Percentiles rank a stretch among this genome's conserved stretches.
Evolutionary conservation across 23 red algal genomes (phyloP).

Genomic region (Pyropia haitanensis): DNA sequence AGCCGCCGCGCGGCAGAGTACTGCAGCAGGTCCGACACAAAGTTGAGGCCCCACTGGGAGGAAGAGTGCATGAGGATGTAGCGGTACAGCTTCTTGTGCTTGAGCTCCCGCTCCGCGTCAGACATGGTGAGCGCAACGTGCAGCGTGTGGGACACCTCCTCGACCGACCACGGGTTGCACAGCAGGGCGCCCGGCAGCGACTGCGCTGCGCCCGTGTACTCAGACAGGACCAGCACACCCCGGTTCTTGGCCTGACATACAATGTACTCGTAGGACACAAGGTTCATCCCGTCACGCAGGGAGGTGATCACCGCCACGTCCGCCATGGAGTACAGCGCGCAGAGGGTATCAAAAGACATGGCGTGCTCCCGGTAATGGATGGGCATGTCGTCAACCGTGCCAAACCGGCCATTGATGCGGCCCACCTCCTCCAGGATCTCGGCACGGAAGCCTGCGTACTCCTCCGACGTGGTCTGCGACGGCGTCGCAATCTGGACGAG

Average conservation of each 20-base stretch:
- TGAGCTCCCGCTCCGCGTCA: conserved; percentile 64
- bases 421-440: conserved; percentile 80
- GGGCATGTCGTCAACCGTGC: conserved; percentile 70
- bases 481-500: conserved; percentile 75
- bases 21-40: conserved; percentile 67
- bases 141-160: conserved; percentile 78
- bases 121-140: conserved; percentile 76
- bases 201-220: conserved; percentile 86
- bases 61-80: conserved; percentile 79
- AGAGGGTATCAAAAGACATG: conserved; percentile 81
- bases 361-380: conserved; percentile 75
- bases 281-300: conserved; percentile 90
- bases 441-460: conserved; percentile 42
- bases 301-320: conserved; percentile 85
- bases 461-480: conserved; percentile 60
- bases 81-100: conserved; percentile 73
- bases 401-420: conserved; percentile 81
- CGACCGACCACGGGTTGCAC: conserved; percentile 86
- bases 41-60: conserved; percentile 66
- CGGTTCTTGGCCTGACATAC: conserved; percentile 75
- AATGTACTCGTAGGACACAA: conserved; percentile 90
- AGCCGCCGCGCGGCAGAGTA: conserved; percentile 34
- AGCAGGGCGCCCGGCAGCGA: conserved; percentile 86
- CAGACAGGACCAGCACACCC: conserved; percentile 82
- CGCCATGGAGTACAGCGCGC: conserved; percentile 62